Conservation (phyloP, 2,329 filamentous ascomycete genomes). For the Chrysoporthe cubensis region DNA sequence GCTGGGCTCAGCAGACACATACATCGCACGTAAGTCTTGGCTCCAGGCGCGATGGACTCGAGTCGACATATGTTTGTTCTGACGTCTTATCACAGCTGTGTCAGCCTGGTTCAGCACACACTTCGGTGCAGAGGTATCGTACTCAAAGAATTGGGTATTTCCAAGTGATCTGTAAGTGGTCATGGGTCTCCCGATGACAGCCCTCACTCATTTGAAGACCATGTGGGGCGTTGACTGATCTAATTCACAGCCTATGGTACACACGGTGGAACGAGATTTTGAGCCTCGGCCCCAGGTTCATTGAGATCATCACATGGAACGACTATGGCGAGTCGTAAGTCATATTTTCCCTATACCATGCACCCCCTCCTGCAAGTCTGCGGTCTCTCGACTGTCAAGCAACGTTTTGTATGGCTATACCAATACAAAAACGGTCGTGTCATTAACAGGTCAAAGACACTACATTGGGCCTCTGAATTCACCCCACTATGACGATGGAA, state of each 20-base stretch:
- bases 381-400: neutral
- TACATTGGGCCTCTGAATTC: constrained; percentile 55
- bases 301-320: constrained; percentile 52
- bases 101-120: constrained; percentile 48
- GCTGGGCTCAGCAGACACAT: constrained; percentile 35
- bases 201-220: too few relatives aligned
- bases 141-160: constrained; percentile 61
- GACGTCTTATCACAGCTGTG: constrained; percentile 28
- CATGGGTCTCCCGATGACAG: neutral
- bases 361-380: neutral
- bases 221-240: neutral
- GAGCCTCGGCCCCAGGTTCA: constrained; percentile 48
- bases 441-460: constrained; percentile 37
- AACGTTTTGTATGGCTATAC: neutral
- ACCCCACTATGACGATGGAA: constrained; percentile 46
- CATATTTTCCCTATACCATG: neutral
- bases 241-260: constrained; percentile 49
- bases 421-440: neutral
- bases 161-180: constrained; percentile 50
- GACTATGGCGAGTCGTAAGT: constrained; percentile 54
- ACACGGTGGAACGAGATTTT: constrained; percentile 58
- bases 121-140: constrained; percentile 48
- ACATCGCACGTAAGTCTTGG: constrained; percentile 29
- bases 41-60: constrained; percentile 25
- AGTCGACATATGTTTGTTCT: constrained; percentile 22